Evolutionary conservation across 768 basidiomycete genomes (phyloP).

Genomic region (Plicaturopsis crispa): DNA sequence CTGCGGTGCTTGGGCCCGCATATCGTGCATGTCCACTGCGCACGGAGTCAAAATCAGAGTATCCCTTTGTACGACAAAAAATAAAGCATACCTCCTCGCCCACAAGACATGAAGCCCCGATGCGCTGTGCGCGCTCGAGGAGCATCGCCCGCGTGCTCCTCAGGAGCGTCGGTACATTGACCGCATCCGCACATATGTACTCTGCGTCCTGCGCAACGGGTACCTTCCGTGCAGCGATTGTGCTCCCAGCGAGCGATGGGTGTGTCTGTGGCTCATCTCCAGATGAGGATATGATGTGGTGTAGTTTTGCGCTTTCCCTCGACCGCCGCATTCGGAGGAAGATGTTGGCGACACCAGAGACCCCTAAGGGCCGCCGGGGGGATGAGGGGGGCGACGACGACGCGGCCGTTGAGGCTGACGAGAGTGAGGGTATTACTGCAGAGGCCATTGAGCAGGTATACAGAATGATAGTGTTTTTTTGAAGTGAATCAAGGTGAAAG

Average conservation of each 20-base stretch:
- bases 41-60: slow-evolving; percentile 1
- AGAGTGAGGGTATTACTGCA: no score
- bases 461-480: no score
- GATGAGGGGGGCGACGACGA: no score
- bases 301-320: slow-evolving; percentile 13
- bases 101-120: no score
- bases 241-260: slow-evolving; percentile 20
- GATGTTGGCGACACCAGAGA: slow-evolving; percentile 46
- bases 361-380: no score
- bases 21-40: slow-evolving; percentile 56
- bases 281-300: slow-evolving; percentile 27
- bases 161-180: slow-evolving; percentile 52
- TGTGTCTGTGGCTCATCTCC: slow-evolving; percentile 30
- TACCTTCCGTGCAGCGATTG: slow-evolving; percentile 21
- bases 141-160: slow-evolving; percentile 44
- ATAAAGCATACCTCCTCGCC: no score
- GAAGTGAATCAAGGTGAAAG: no score
- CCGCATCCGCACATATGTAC: slow-evolving; percentile 55
- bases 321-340: slow-evolving; percentile 46
- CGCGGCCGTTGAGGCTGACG: no score
- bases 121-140: slow-evolving; percentile 42
- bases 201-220: slow-evolving; percentile 29
- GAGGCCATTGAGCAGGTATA: no score
- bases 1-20: slow-evolving; percentile 40
- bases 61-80: no score